These are phyloP conservation scores for Rhododendron molle DNA, from an alignment of 148 eudicot genomes.

Conservation along the genomic window DNA sequence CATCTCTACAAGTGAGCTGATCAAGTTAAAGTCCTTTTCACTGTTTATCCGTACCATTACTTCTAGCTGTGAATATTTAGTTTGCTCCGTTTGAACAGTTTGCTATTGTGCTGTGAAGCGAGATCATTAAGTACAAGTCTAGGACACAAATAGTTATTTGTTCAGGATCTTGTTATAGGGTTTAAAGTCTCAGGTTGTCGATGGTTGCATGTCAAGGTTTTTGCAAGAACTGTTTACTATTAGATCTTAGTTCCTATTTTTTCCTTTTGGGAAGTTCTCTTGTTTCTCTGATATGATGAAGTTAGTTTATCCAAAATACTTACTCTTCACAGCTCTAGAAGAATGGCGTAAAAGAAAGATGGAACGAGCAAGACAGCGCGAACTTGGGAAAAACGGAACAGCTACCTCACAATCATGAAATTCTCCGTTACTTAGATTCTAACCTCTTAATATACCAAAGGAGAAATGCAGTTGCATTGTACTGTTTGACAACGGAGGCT, in stretches of 20 bases:
- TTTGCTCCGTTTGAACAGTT: neutral
- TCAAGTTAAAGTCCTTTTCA: neutral
- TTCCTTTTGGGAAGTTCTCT: neutral
- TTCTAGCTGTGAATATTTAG: neutral
- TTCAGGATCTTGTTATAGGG: neutral
- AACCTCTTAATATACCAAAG: neutral
- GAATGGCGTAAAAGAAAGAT: constrained; percentile 94
- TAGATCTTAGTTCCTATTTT: neutral
- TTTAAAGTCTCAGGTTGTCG: neutral
- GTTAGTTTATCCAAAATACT: neutral
- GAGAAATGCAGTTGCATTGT: neutral
- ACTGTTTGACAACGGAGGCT: neutral
- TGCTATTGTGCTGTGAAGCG: neutral
- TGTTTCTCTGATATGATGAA: neutral
- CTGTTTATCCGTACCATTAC: neutral
- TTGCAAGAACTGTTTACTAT: neutral
- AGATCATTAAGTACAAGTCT: neutral
- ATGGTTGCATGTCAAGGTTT: neutral
- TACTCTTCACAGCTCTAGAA: constrained; percentile 52
- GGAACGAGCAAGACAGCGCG: constrained; percentile 86
- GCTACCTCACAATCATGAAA: constrained; percentile 19
- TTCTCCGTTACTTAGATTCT: neutral
- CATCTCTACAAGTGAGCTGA: neutral
- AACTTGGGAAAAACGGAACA: constrained; percentile 53
- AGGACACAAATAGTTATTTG: neutral